Conservation (phyloP, 2,329 filamentous ascomycete genomes). For the Aspergillus sp. region DNA sequence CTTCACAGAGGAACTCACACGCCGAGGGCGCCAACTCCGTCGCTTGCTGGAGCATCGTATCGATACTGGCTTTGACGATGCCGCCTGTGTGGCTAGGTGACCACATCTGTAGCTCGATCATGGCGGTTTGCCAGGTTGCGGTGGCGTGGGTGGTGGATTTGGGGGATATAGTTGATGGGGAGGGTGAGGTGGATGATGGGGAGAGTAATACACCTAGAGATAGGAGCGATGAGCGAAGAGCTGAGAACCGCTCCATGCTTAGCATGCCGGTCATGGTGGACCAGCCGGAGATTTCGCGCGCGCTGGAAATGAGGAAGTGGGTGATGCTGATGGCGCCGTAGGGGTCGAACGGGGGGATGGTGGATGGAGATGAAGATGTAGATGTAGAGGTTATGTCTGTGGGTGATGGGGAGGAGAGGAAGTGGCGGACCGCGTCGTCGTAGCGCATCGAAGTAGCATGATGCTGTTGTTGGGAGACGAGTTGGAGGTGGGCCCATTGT, state of each 20-base stretch:
- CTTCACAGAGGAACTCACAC: constrained; percentile 36
- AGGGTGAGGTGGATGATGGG: neutral
- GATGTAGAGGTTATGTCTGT: neutral
- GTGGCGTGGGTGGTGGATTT: constrained; percentile 20
- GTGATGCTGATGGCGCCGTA: constrained; percentile 48
- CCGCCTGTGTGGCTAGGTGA: constrained; percentile 45
- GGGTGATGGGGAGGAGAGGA: constrained; percentile 31
- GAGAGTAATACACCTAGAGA: constrained; percentile 36
- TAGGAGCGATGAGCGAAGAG: constrained; percentile 38
- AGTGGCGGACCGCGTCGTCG: constrained; percentile 40
- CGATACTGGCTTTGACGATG: constrained; percentile 41
- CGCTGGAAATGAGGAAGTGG: constrained; percentile 46
- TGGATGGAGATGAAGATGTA: constrained; percentile 14
- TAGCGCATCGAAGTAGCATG: constrained; percentile 37
- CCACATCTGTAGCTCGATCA: constrained; percentile 48
- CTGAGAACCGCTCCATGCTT: constrained; percentile 42
- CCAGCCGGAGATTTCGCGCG: constrained; percentile 47
- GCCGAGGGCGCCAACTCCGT: constrained; percentile 33
- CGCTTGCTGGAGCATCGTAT: constrained; percentile 36
- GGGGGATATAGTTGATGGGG: no score
- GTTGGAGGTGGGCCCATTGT: constrained; percentile 30
- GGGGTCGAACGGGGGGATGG: constrained; percentile 40
- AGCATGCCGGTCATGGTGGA: constrained; percentile 47
- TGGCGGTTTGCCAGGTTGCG: constrained; percentile 46
- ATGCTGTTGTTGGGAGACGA: constrained; percentile 6